Percentiles rank a stretch among this genome's conserved stretches.
Evolutionary conservation across 176 grass and related monocot species (phyloP).

Genomic region (Triticum urartu): DNA sequence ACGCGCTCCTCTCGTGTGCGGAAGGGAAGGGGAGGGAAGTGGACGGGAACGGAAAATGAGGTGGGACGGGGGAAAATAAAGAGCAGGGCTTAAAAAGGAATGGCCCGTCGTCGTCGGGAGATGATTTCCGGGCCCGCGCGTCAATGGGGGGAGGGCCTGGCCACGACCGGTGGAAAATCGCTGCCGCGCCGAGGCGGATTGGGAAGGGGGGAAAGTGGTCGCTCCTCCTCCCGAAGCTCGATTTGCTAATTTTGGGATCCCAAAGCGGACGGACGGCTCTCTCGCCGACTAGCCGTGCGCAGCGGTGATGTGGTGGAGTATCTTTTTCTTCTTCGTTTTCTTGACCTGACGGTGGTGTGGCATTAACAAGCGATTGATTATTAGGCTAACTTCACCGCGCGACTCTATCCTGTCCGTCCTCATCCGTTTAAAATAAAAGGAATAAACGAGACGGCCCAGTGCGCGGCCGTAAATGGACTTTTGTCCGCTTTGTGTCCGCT

Average conservation of each 20-base stretch:
- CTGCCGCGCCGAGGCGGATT: neutral
- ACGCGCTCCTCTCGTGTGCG: neutral
- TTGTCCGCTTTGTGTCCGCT: too few relatives aligned
- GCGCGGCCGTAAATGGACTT: too few relatives aligned
- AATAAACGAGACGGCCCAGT: too few relatives aligned
- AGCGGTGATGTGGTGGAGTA: neutral
- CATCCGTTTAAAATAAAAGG: too few relatives aligned
- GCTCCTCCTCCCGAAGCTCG: neutral
- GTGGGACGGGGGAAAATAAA: neutral
- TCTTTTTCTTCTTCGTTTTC: too few relatives aligned
- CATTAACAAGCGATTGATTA: too few relatives aligned
- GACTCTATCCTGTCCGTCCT: too few relatives aligned
- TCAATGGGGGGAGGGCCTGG: neutral
- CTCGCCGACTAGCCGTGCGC: neutral
- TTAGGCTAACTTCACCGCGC: too few relatives aligned
- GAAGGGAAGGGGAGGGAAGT: neutral
- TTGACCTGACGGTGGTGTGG: too few relatives aligned
- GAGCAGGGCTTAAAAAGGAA: neutral
- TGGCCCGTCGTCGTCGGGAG: neutral
- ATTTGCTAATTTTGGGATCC: constrained; percentile 36
- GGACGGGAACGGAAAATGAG: constrained; percentile 5
- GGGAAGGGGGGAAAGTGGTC: neutral
- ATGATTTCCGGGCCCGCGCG: constrained; percentile 25
- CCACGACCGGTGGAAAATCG: neutral
- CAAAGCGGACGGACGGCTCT: neutral